Evolutionary conservation across 495 filamentous ascomycete genomes (phyloP).

Genomic region (Melanomma pulvis-pyrius): DNA sequence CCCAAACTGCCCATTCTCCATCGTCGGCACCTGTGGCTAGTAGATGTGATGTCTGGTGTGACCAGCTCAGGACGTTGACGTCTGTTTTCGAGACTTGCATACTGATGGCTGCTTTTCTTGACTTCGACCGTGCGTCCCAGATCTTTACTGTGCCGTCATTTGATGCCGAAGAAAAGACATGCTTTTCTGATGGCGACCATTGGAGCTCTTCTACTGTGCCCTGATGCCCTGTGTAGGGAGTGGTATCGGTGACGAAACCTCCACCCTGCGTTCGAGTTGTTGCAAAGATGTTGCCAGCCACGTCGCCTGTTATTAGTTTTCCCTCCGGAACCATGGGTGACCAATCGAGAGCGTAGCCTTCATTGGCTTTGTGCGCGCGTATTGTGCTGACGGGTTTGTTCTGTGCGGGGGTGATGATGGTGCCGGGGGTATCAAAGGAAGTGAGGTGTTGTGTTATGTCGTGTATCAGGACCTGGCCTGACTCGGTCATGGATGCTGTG

Average conservation of each 20-base stretch:
- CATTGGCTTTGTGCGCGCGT: conserved; percentile 78
- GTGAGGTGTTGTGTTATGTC: conserved; percentile 84
- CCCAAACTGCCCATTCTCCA: conserved; percentile 94
- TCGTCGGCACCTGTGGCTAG: conserved; percentile 93
- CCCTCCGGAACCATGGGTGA: conserved; percentile 74
- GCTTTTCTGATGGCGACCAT: conserved; percentile 89
- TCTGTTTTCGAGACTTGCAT: conserved; percentile 82
- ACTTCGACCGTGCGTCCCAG: conserved; percentile 92
- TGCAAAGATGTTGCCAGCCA: conserved; percentile 82
- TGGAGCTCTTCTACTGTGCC: conserved; percentile 92
- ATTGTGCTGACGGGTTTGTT: conserved; percentile 85
- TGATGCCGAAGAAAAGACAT: conserved; percentile 90
- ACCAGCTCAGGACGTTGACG: conserved; percentile 97
- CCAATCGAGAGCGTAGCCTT: conserved; percentile 97
- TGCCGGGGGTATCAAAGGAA: conserved; percentile 87
- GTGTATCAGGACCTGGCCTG: conserved; percentile 85
- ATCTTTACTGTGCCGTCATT: conserved; percentile 93
- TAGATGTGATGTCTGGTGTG: conserved; percentile 78
- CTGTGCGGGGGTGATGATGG: conserved; percentile 73
- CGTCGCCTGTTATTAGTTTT: conserved; percentile 90
- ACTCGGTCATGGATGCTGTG: conserved; percentile 89
- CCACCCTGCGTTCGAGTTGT: conserved; percentile 85
- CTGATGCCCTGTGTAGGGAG: conserved; percentile 78
- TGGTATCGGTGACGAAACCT: conserved; percentile 79
- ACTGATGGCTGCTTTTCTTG: conserved; percentile 77